Evolutionary conservation across 805 yeast genomes (phyloP).

Genomic region (Starmerella bombi): DNA sequence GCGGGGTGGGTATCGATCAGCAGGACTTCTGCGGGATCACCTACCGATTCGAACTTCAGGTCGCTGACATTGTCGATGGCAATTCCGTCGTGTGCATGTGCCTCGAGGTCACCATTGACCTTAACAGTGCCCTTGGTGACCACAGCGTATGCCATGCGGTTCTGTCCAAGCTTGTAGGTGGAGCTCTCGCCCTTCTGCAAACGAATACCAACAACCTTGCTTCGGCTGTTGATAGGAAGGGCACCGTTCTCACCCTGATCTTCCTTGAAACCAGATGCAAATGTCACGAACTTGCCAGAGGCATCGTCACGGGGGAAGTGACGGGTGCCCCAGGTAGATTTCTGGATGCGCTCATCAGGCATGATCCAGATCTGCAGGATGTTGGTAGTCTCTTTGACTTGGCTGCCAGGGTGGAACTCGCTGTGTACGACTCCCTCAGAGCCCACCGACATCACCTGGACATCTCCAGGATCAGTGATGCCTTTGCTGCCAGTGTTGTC

Average conservation of each 20-base stretch:
- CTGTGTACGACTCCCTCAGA: conserved; percentile 17
- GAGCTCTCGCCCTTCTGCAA: conserved; percentile 7
- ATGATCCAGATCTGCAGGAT: conserved; percentile 16
- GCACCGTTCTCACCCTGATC: conserved; percentile 12
- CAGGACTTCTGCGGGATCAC: conserved; percentile 10
- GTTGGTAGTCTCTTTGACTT: conserved; percentile 1
- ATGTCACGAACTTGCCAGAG: conserved; percentile 5
- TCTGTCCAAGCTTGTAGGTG: conserved; percentile 9
- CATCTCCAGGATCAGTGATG: conserved; percentile 15
- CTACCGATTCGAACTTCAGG: conserved; percentile 8
- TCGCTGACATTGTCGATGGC: conserved; percentile 12
- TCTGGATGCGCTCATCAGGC: conserved; percentile 7
- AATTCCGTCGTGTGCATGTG: conserved; percentile 15
- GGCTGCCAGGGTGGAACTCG: conserved; percentile 11
- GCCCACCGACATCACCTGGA: conserved; percentile 18
- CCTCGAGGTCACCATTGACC: conserved; percentile 14
- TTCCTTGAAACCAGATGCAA: conserved; percentile 15
- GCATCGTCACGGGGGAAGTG: conserved; percentile 11
- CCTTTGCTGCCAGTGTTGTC: conserved; percentile 17
- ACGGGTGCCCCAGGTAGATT: conserved; percentile 15
- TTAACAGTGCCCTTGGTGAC: conserved; percentile 8
- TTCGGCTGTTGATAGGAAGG: conserved; percentile 13
- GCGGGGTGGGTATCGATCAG: conserved; percentile 15
- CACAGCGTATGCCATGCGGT: conserved; percentile 16
- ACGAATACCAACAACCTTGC: conserved; percentile 13